Base-by-base conservation (phyloP, 169 alveolate genomes). In the Miamiensis avidus region DNA sequence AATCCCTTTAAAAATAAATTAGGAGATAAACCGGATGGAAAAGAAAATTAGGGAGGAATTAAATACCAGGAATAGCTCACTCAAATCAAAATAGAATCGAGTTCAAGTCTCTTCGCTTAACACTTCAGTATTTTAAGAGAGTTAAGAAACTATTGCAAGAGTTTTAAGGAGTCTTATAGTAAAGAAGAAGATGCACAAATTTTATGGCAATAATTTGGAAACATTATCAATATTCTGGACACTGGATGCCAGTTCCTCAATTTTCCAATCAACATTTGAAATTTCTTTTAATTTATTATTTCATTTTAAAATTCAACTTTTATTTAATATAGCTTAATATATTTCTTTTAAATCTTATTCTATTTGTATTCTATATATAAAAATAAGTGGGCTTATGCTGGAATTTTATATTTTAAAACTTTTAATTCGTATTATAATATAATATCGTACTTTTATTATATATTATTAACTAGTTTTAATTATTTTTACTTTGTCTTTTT, bases 111-210 rank as follows among this genome's bases (percentile, higher is more conserved):
- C 1, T 79, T 79, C 64, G 84, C 84, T 16, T 34, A 79, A 20
- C 84, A 79, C 29, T 79, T 79, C 64, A 79, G 84, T 65, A 34
- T 79, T 79, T 65, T 79, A 1, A 79, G 84, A 79, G 84, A 79
- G 64, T 29, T 79, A 31, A 65, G 84, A 29, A 29, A 25, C 1
- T 79, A 79, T 79, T 34, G 75, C 25, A 79, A 79, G 64, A 34
- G 64, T 25, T 79, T 79, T 20, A 79, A 79, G 31, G 84, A 79
- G 25, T 29, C 76, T 1, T 79, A 79, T 34, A n/a, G 49, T 15
- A 79, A 79, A 29, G 75, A 79, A 79, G 74, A 34, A 29, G 76
- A 79, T 28, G 31, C 31, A 29, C 64, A 79, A 64, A 49, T 65
- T 0, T 49, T 79, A 0, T 79, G 84, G 84, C 29, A 69, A 29